phyloP scores from a whole-genome alignment of 208 protist genomes.

The Herpetomonas samuelpessoai region DNA sequence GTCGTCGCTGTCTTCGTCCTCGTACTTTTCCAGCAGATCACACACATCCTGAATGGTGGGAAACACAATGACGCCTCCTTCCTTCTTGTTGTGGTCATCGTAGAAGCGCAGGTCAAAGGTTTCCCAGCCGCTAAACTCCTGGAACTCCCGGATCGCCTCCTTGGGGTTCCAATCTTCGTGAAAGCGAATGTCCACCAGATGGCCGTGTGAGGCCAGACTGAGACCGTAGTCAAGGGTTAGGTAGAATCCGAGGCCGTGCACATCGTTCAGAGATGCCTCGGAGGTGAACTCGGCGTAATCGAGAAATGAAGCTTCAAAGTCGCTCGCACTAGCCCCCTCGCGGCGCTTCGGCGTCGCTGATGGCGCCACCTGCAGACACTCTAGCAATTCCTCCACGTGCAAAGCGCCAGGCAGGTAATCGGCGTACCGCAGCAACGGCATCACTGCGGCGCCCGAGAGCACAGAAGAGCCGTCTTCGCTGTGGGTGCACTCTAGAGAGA shows the following conservation, averaged over 20 bases:
- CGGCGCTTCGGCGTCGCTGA: slow-evolving; percentile 22
- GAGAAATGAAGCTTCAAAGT: slow-evolving; percentile 69
- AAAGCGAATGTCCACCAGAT: slow-evolving; percentile 72
- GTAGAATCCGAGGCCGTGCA: slow-evolving; percentile 74
- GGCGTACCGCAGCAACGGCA: slow-evolving; percentile 78
- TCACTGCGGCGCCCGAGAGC: slow-evolving; percentile 52
- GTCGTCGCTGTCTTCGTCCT: slow-evolving; percentile 88
- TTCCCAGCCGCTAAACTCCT: slow-evolving; percentile 76
- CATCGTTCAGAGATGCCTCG: slow-evolving; percentile 57
- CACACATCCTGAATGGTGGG: slow-evolving; percentile 74
- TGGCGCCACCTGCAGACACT: slow-evolving; percentile 47
- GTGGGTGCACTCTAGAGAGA: slow-evolving; percentile 47
- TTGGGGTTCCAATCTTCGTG: slow-evolving; percentile 50
- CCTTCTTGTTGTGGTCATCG: slow-evolving; percentile 53
- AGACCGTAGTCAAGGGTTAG: slow-evolving; percentile 74
- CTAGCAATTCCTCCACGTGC: slow-evolving; percentile 61
- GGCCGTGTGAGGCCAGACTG: slow-evolving; percentile 68
- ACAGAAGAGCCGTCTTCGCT: slow-evolving; percentile 36
- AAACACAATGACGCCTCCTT: slow-evolving; percentile 81
- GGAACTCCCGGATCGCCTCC: slow-evolving; percentile 67
- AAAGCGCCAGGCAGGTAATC: slow-evolving; percentile 81
- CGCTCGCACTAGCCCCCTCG: slow-evolving; percentile 4
- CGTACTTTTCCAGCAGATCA: slow-evolving; percentile 85
- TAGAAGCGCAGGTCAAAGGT: slow-evolving; percentile 74
- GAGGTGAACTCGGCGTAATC: slow-evolving; percentile 73